Conservation (phyloP, 2,329 filamentous ascomycete species). For the Colletotrichum filicis region DNA sequence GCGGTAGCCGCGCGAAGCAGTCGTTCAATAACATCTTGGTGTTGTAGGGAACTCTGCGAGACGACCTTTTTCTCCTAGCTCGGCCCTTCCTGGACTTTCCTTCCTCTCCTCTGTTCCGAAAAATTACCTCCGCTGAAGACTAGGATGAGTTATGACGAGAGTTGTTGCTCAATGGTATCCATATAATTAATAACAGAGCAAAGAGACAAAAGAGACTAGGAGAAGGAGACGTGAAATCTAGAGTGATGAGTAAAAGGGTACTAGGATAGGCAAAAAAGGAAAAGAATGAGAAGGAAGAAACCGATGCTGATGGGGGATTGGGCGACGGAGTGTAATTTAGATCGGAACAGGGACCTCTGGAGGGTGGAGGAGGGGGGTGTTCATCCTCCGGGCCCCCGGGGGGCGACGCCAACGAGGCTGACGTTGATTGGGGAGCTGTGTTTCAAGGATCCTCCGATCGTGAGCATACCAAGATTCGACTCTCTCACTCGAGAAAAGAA, state of each 20-base stretch:
- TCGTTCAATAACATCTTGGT: constrained; percentile 41
- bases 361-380: background rate
- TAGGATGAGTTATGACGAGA: background rate
- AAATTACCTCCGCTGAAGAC: background rate
- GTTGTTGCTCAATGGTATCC: background rate
- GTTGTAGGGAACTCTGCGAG: background rate
- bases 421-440: constrained; percentile 26
- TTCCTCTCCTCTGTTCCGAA: background rate
- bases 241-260: background rate
- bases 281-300: background rate
- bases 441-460: constrained; percentile 29
- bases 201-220: background rate
- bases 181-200: background rate
- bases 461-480: constrained; percentile 5
- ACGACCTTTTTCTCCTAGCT: background rate
- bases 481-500: background rate
- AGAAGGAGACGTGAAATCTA: background rate
- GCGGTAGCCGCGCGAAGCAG: constrained; percentile 49
- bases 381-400: constrained; percentile 8
- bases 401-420: constrained; percentile 15
- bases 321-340: constrained; percentile 34
- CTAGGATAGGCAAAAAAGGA: constrained; percentile 12
- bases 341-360: constrained; percentile 19
- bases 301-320: background rate
- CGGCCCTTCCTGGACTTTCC: background rate